A percentile compares a stretch with the other conserved stretches of the same genome.
Conservation (phyloP, 2,329 filamentous ascomycete species). For the Juglanconis oblonga region DNA sequence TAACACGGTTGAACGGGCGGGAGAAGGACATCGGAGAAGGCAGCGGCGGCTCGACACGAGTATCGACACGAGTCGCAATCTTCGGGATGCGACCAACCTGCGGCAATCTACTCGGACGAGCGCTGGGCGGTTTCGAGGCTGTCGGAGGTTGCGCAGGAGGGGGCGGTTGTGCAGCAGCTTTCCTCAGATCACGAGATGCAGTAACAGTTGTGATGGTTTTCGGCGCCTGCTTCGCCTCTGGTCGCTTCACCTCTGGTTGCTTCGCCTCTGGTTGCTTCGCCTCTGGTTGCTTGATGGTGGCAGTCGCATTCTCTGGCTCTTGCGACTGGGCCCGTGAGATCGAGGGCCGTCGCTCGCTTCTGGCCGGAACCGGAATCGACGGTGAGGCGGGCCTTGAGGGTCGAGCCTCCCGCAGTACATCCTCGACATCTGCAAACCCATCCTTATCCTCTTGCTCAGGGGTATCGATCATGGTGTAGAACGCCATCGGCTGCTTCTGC, state of each 20-base stretch:
- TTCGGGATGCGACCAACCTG: constrained; percentile 85
- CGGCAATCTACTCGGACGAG: constrained; percentile 62
- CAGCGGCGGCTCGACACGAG: constrained; percentile 60
- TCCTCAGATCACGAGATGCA: constrained; percentile 1
- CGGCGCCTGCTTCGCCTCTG: neutral
- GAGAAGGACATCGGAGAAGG: constrained; percentile 75
- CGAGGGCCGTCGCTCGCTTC: neutral
- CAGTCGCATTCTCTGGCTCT: neutral
- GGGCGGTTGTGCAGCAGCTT: neutral
- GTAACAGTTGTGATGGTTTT: neutral
- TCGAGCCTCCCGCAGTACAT: constrained; percentile 50
- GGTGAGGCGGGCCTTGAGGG: constrained; percentile 25
- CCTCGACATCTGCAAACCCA: constrained; percentile 39
- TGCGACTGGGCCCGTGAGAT: neutral
- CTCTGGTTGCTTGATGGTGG: neutral
- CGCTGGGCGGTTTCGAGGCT: constrained; percentile 14
- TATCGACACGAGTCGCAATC: constrained; percentile 75
- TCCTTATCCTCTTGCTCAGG: constrained; percentile 46
- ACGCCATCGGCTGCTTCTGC: constrained; percentile 52
- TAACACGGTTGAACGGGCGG: constrained; percentile 67
- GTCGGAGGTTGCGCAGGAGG: neutral
- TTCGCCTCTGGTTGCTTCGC: too few species aligned
- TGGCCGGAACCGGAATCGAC: constrained; percentile 1
- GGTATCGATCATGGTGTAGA: constrained; percentile 61
- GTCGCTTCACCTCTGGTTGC: neutral